Evolutionary conservation across 2,329 filamentous ascomycete genomes (phyloP).

Genomic region (Truncatella angustata): DNA sequence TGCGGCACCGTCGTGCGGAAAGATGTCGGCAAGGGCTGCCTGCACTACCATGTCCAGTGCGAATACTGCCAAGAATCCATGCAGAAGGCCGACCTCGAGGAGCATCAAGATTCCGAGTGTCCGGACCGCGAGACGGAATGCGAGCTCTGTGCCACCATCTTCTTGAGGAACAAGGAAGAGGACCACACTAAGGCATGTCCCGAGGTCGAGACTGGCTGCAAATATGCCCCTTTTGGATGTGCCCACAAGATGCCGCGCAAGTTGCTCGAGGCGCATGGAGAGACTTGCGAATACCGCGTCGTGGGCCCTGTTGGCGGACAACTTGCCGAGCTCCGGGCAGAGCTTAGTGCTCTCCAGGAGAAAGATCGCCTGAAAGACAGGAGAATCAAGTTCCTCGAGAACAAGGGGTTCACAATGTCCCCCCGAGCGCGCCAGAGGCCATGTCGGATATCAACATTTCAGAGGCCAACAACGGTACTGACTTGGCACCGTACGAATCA

Average conservation of each 20-base stretch:
- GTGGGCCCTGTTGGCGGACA: slow-evolving; percentile 47
- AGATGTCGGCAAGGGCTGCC: slow-evolving; percentile 50
- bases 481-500: slow-evolving; percentile 34
- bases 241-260: slow-evolving; percentile 35
- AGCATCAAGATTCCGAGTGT: slow-evolving; percentile 43
- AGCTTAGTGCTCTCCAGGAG: slow-evolving; percentile 43
- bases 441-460: slow-evolving; percentile 24
- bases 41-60: slow-evolving; percentile 52
- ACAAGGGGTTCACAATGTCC: slow-evolving; percentile 26
- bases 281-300: slow-evolving; percentile 50
- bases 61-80: slow-evolving; percentile 50
- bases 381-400: slow-evolving; percentile 41
- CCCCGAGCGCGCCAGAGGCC: slow-evolving; percentile 18
- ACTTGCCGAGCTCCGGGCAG: slow-evolving; percentile 46
- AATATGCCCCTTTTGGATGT: slow-evolving; percentile 50
- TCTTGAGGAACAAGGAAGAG: slow-evolving; percentile 43
- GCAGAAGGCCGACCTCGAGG: slow-evolving; percentile 46
- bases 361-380: slow-evolving; percentile 38
- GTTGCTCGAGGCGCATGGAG: slow-evolving; percentile 42
- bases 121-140: slow-evolving; percentile 47
- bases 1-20: slow-evolving; percentile 49
- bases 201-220: slow-evolving; percentile 39
- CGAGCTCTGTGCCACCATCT: slow-evolving; percentile 43
- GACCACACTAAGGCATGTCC: slow-evolving; percentile 48
- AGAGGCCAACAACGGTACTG: slow-evolving; percentile 19